Evolutionary conservation across 2,329 filamentous ascomycete species (phyloP).

Genomic region (Monilinia fructigena): DNA sequence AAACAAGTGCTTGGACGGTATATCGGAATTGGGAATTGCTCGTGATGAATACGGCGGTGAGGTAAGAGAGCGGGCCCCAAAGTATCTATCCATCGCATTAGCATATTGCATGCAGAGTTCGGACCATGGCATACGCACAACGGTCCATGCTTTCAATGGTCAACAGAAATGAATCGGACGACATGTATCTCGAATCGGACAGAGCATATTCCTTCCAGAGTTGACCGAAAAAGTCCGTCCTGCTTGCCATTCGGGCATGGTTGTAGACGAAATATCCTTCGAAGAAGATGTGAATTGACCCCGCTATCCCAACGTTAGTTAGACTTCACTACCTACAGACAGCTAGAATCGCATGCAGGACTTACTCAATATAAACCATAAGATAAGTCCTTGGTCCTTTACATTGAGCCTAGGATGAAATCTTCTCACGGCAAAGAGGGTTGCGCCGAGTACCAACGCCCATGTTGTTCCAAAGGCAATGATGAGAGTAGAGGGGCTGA

Average conservation of each 20-base stretch:
- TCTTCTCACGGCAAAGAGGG: constrained; percentile 25
- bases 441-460: constrained; percentile 28
- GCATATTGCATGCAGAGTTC: not conserved
- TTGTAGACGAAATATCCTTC: constrained; percentile 51
- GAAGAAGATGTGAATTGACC: constrained; percentile 39
- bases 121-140: constrained; percentile 34
- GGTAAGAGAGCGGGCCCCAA: constrained; percentile 59
- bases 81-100: constrained; percentile 43
- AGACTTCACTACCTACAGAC: constrained; percentile 26
- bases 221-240: constrained; percentile 49
- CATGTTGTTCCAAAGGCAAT: constrained; percentile 31
- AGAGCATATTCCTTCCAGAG: constrained; percentile 59
- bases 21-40: constrained; percentile 49
- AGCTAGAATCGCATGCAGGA: constrained; percentile 45
- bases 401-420: constrained; percentile 31
- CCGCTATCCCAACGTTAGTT: constrained; percentile 43
- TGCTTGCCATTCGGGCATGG: constrained; percentile 44
- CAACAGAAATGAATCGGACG: constrained; percentile 52
- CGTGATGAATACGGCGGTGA: constrained; percentile 49
- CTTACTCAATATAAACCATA: constrained; percentile 39
- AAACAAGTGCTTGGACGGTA: constrained; percentile 47
- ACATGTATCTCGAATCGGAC: constrained; percentile 56
- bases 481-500: constrained; percentile 31
- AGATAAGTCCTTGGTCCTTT: constrained; percentile 32
- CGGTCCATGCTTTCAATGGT: constrained; percentile 55